A percentile compares a stretch with the other conserved stretches of the same genome.
phyloP scores from a whole-genome alignment of 2,329 filamentous ascomycete genomes.

The Alternaria triticimaculans region DNA sequence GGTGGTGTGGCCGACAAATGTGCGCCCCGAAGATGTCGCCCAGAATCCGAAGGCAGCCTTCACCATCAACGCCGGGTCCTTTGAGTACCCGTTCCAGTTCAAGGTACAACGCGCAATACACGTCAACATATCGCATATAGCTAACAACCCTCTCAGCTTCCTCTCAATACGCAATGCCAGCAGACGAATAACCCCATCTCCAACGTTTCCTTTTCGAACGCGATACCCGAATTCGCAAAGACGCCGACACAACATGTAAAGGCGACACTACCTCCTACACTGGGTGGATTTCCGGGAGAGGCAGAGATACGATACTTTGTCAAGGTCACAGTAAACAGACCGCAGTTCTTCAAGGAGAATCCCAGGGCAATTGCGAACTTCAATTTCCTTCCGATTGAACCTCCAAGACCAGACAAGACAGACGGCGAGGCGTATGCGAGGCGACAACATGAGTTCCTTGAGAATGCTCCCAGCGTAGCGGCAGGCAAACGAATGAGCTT shows the following conservation, averaged over 20 bases:
- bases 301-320: conserved; percentile 94
- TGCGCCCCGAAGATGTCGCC: conserved; percentile 47
- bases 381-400: conserved; percentile 92
- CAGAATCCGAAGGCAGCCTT: conserved; percentile 55
- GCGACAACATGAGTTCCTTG: conserved; percentile 67
- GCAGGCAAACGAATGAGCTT: conserved; percentile 65
- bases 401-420: conserved; percentile 71
- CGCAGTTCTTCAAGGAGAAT: conserved; percentile 89
- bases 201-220: conserved; percentile 53
- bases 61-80: conserved; percentile 71
- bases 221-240: conserved; percentile 54
- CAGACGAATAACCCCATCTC: conserved; percentile 47
- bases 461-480: conserved; percentile 33
- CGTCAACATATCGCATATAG: background rate
- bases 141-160: conserved; percentile 45
- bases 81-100: conserved; percentile 80
- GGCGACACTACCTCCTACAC: conserved; percentile 84
- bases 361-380: conserved; percentile 68
- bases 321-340: conserved; percentile 93
- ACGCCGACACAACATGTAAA: conserved; percentile 72
- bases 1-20: conserved; percentile 72
- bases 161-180: conserved; percentile 74
- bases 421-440: conserved; percentile 85
- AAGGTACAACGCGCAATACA: conserved; percentile 62
- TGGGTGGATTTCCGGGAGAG: conserved; percentile 84